Evolutionary conservation across 169 alveolate genomes (phyloP), one percentile per base, ranked within the genome.

Genomic region (Condylostoma magnum): DNA sequence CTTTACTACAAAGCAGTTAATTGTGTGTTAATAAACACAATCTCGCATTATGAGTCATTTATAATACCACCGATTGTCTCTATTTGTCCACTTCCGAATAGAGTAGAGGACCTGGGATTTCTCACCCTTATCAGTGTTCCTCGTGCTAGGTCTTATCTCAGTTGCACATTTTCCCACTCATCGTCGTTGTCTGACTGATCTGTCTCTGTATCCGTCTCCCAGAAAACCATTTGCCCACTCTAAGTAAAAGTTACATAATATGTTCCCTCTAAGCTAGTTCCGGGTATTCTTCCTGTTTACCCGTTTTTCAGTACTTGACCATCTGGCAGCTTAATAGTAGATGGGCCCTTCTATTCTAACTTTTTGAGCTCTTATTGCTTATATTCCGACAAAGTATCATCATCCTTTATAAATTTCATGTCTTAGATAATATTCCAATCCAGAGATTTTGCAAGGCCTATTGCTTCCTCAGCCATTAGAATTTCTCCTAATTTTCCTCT

Each of bases 391-490:
- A 18, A 4, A 18, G 4, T 15, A 4, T 20, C 8, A 12, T 20
- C 31, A 20, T 22, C 31, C 33, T 51, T 22, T 33, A 58, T 30
- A 18, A 0, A 2, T 6, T 43, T 47, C 0, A 43, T 43, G 0
- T 43, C 63, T 2, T 0, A 10, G 18, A 15, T 50, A 3, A 85
- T 76, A 10, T 56, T 43, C 91, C 92, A 84, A 28, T 63, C 77
- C 6, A 89, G 56, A 4, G 90, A 65, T 58, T 85, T 84, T 3
- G 82, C 90, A 18, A 89, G 75, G 0, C 95, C 95, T 0, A 89
- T 77, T n/a, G 95, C 95, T 83, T 89, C 95, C 44, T 89, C 92
- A 12, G 95, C 95, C 52, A 84, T 57, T 55, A 78, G 74, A 5
- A 89, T 31, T 66, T 89, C 95, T 6, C 79, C 57, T 43, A 71